Conservation (phyloP, 495 filamentous ascomycete species). For the Tuber brumale region DNA sequence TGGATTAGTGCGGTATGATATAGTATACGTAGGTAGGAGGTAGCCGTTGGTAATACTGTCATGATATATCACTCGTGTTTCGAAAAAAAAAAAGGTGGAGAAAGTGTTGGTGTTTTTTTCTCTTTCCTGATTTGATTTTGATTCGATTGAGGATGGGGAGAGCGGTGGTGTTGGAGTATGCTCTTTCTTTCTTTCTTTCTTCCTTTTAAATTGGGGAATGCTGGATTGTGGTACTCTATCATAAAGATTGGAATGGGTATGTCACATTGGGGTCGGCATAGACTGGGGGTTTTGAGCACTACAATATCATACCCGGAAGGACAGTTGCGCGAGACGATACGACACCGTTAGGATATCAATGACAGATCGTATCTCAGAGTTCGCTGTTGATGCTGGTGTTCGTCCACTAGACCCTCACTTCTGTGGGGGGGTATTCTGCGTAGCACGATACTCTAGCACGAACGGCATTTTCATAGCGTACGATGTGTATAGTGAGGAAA, state of each 20-base stretch:
- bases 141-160: background rate
- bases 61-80: background rate
- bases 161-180: background rate
- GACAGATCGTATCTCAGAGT: background rate
- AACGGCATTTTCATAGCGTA: background rate
- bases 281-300: background rate
- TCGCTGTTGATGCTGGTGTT: background rate
- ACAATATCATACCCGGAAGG: background rate
- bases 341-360: background rate
- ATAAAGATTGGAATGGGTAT: background rate
- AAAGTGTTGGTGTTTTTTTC: background rate
- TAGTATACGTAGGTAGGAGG: background rate
- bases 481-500: background rate
- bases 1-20: background rate
- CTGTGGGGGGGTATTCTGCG: background rate
- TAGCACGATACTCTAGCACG: background rate
- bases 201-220: background rate
- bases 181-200: background rate
- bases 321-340: background rate
- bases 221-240: background rate
- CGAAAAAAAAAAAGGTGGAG: background rate
- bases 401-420: background rate
- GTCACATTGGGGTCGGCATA: background rate
- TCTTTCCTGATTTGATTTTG: background rate
- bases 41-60: background rate